Evolutionary conservation across 306 rosid genomes (phyloP).

Genomic region (Parietaria judaica): DNA sequence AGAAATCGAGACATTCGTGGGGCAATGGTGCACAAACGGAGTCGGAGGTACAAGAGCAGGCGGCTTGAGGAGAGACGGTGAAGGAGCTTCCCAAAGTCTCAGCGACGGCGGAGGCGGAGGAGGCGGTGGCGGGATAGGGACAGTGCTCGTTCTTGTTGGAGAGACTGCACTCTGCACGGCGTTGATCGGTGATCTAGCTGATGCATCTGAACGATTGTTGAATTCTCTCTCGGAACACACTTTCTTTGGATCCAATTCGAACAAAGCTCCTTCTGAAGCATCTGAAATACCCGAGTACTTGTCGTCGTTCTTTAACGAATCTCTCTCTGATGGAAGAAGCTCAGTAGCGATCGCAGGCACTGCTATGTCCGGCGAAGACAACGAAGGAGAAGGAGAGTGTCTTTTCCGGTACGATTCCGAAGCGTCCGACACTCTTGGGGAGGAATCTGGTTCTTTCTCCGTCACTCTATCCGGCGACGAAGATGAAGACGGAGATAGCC

Average conservation of each 20-base stretch:
- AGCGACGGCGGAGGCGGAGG: slow-evolving; percentile 22
- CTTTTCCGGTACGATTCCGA: slow-evolving; percentile 11
- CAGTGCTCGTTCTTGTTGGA: slow-evolving; percentile 2
- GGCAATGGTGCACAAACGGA: slow-evolving; percentile 31
- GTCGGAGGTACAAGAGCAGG: slow-evolving; percentile 38
- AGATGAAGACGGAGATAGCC: slow-evolving; percentile 12
- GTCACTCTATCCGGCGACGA: slow-evolving; percentile 21
- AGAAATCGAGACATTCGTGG: slow-evolving; percentile 28
- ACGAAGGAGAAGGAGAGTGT: slow-evolving; percentile 21
- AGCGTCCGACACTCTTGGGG: slow-evolving; percentile 15
- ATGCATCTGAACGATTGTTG: slow-evolving; percentile 21
- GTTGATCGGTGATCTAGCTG: slow-evolving; percentile 9
- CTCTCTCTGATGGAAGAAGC: slow-evolving; percentile 8
- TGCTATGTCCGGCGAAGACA: slow-evolving; percentile 11
- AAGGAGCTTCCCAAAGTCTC: slow-evolving; percentile 19
- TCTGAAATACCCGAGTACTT: slow-evolving; percentile 13
- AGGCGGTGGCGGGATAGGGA: slow-evolving; percentile 25
- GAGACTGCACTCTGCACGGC: slow-evolving; percentile 14
- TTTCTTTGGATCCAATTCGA: slow-evolving; percentile 16
- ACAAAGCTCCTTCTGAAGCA: slow-evolving; percentile 13
- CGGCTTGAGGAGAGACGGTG: slow-evolving; percentile 20
- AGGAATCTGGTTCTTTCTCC: slow-evolving; percentile 6
- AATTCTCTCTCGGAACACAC: slow-evolving; percentile 25
- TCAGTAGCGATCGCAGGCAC: slow-evolving; percentile 5
- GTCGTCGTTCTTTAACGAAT: slow-evolving; percentile 6